These are phyloP conservation scores for Nidula microcarpa DNA, from an alignment of 768 basidiomycete genomes.

Conservation along the genomic window DNA sequence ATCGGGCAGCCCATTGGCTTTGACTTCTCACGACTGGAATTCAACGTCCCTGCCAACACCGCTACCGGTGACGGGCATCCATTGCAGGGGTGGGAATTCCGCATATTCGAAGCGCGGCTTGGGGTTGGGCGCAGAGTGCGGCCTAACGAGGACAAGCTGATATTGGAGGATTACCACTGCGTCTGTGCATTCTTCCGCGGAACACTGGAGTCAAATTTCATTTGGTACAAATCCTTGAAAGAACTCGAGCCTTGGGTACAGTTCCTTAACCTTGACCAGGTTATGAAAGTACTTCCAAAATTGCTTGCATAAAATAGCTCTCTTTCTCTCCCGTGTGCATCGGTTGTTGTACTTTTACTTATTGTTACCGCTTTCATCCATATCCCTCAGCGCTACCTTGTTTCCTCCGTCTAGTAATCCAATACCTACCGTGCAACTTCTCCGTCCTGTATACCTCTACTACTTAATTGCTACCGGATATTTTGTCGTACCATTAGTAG, in stretches of 20 bases:
- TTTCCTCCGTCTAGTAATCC: background rate
- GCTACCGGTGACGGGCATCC: constrained; percentile 68
- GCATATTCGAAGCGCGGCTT: constrained; percentile 71
- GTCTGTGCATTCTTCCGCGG: constrained; percentile 77
- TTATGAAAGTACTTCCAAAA: constrained; percentile 77
- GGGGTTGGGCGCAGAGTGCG: constrained; percentile 50
- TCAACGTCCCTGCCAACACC: constrained; percentile 61
- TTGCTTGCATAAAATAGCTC: constrained; percentile 47
- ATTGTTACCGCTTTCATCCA: background rate
- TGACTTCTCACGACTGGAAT: constrained; percentile 79
- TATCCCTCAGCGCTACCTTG: background rate
- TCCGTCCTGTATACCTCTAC: background rate
- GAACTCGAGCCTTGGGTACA: constrained; percentile 80
- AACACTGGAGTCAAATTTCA: constrained; percentile 58
- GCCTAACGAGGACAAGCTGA: constrained; percentile 19
- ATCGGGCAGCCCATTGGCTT: constrained; percentile 80
- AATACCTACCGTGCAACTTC: background rate
- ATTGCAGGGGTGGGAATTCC: constrained; percentile 82
- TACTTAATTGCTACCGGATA: background rate
- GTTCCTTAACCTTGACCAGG: constrained; percentile 79
- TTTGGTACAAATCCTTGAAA: constrained; percentile 66
- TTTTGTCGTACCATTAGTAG: too few species aligned
- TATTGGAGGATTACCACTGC: constrained; percentile 72
- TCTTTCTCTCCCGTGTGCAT: background rate
- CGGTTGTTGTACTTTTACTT: background rate